These are phyloP conservation scores for Colletotrichum liriopes DNA, from an alignment of 2,329 filamentous ascomycete genomes.

Conservation along the genomic window DNA sequence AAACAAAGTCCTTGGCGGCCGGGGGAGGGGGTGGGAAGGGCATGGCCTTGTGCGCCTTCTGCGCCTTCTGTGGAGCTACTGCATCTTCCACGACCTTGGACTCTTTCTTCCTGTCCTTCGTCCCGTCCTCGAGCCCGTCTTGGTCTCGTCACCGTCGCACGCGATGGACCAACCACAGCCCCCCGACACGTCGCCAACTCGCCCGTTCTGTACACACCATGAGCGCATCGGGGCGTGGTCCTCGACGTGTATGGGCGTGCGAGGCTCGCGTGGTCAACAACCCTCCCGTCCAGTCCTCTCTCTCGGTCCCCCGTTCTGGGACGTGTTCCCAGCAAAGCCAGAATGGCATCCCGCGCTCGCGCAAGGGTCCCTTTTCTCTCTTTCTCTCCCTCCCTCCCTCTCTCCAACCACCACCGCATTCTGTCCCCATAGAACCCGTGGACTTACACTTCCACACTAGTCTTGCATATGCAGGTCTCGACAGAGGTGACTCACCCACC, in stretches of 20 bases:
- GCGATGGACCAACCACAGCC: slow-evolving; percentile 26
- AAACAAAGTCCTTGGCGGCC: slow-evolving; percentile 26
- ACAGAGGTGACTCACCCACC: slow-evolving; percentile 48
- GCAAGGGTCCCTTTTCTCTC: background rate
- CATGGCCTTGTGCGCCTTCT: background rate
- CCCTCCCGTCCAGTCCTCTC: slow-evolving; percentile 16
- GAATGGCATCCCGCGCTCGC: slow-evolving; percentile 4
- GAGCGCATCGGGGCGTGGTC: slow-evolving; percentile 6
- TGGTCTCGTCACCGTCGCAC: slow-evolving; percentile 11
- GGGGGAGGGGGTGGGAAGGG: too few relatives aligned
- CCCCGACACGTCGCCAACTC: slow-evolving; percentile 24
- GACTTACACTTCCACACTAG: slow-evolving; percentile 21
- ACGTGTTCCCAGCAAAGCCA: slow-evolving; percentile 3
- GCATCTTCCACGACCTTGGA: slow-evolving; percentile 8
- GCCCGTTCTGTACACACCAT: slow-evolving; percentile 27
- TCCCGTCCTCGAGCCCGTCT: background rate
- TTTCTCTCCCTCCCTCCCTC: background rate
- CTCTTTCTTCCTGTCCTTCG: background rate
- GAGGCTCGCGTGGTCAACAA: slow-evolving; percentile 13
- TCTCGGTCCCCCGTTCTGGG: background rate
- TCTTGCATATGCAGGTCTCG: slow-evolving; percentile 42
- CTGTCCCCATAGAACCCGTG: slow-evolving; percentile 8
- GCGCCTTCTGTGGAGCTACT: slow-evolving; percentile 11
- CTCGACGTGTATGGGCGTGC: slow-evolving; percentile 8
- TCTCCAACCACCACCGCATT: background rate